Percentiles rank a stretch among this genome's conserved stretches.
Conservation (phyloP, 2,329 filamentous ascomycete species). For the Epichloe sylvatica region DNA sequence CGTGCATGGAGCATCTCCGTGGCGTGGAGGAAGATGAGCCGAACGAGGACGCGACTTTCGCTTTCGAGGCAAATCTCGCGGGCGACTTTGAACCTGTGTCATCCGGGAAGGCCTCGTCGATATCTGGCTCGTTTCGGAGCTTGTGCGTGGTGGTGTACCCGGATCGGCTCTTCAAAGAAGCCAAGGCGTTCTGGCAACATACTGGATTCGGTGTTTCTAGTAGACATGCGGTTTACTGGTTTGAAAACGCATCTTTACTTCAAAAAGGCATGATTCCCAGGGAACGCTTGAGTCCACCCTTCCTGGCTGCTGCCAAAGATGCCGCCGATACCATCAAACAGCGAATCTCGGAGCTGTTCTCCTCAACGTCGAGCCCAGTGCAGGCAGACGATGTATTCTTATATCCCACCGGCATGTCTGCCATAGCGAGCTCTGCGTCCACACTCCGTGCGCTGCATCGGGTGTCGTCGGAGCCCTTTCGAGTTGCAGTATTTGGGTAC, state of each 20-base stretch:
- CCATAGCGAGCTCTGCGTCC: conserved; percentile 21
- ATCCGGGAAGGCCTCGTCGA: not conserved
- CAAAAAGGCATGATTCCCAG: not conserved
- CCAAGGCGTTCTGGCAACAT: conserved; percentile 18
- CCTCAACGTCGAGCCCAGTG: conserved; percentile 7
- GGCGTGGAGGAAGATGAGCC: not conserved
- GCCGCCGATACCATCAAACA: conserved; percentile 7
- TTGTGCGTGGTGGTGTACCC: conserved; percentile 11
- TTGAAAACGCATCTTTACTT: conserved; percentile 12
- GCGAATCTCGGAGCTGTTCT: conserved; percentile 11
- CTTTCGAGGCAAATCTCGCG: not conserved
- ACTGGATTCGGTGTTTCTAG: conserved; percentile 17
- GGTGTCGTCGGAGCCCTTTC: conserved; percentile 1
- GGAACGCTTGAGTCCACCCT: not conserved
- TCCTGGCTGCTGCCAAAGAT: conserved; percentile 2
- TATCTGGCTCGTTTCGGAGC: not conserved
- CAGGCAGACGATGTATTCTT: conserved; percentile 29
- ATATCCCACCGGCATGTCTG: conserved; percentile 37
- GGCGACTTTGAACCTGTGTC: not conserved
- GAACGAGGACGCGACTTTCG: not conserved
- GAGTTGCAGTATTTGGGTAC: conserved; percentile 17
- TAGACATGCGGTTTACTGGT: conserved; percentile 14
- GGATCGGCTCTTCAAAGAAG: conserved; percentile 7
- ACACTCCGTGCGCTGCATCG: conserved; percentile 4
- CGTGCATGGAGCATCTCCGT: conserved; percentile 11